phyloP scores from a whole-genome alignment of 2,329 filamentous ascomycete species.

The Aspergillus ochraceoroseus region DNA sequence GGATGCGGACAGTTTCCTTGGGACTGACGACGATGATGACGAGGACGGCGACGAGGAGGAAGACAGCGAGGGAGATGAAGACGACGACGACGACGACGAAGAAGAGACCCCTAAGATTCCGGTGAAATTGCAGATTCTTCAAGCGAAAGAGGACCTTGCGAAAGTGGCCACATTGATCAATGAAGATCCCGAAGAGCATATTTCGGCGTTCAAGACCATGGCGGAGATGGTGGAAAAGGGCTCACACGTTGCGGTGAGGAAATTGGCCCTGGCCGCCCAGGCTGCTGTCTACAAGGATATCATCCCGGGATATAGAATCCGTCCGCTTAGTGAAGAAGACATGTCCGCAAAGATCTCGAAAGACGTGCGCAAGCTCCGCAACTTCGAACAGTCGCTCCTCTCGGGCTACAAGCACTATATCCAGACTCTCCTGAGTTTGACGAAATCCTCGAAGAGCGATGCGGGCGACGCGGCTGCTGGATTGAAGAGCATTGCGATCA shows the following conservation, averaged over 20 bases:
- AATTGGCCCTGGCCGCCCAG: slow-evolving; percentile 80
- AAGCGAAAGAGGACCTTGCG: slow-evolving; percentile 89
- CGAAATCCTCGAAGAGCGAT: slow-evolving; percentile 52
- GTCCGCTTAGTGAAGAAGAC: slow-evolving; percentile 69
- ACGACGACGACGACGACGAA: slow-evolving; percentile 47
- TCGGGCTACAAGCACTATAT: slow-evolving; percentile 81
- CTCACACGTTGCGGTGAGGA: slow-evolving; percentile 67
- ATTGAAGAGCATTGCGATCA: slow-evolving; percentile 70
- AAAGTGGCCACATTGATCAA: slow-evolving; percentile 75
- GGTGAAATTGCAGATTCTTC: slow-evolving; percentile 70
- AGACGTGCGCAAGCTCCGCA: slow-evolving; percentile 74
- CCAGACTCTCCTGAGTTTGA: slow-evolving; percentile 64
- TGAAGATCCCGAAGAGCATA: slow-evolving; percentile 88
- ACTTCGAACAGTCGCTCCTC: slow-evolving; percentile 83
- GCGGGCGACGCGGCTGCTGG: slow-evolving; percentile 32
- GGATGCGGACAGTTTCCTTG: slow-evolving; percentile 61
- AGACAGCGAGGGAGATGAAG: slow-evolving; percentile 39
- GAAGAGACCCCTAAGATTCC: slow-evolving; percentile 60
- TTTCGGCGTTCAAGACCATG: slow-evolving; percentile 70
- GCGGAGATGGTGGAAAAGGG: slow-evolving; percentile 64
- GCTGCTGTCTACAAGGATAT: slow-evolving; percentile 90
- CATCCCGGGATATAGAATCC: slow-evolving; percentile 93
- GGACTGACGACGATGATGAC: slow-evolving; percentile 52
- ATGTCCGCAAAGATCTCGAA: slow-evolving; percentile 79
- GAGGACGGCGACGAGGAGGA: slow-evolving; percentile 40